A percentile compares a stretch with the other conserved stretches of the same genome.
Conservation (phyloP, 2,329 filamentous ascomycete genomes). For the Penicillium sp. region DNA sequence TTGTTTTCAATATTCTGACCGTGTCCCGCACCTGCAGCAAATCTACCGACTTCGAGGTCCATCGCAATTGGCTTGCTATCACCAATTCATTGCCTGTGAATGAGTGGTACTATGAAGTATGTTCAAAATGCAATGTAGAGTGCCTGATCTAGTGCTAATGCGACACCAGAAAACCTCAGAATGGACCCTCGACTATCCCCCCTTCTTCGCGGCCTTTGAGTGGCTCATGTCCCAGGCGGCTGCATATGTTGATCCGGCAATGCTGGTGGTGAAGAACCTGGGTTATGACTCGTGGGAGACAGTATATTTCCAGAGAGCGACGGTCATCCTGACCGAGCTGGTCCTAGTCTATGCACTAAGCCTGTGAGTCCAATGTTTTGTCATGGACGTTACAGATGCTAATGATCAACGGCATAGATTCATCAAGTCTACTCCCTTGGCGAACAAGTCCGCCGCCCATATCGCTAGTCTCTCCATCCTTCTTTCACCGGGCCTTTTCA, state of each 20-base stretch:
- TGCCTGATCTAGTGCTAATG: not conserved
- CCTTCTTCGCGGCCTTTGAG: conserved; percentile 97
- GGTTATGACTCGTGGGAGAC: conserved; percentile 91
- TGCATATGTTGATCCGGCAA: conserved; percentile 71
- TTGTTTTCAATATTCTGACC: conserved; percentile 4
- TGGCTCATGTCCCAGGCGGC: conserved; percentile 78
- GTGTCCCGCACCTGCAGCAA: conserved; percentile 68
- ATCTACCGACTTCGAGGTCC: conserved; percentile 98
- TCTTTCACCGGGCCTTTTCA: conserved; percentile 86
- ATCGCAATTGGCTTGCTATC: conserved; percentile 92
- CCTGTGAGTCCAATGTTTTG: not conserved
- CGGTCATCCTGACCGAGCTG: conserved; percentile 82
- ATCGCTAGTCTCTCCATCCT: conserved; percentile 85
- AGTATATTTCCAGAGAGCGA: conserved; percentile 86
- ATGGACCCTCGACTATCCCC: conserved; percentile 98
- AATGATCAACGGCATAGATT: conserved; percentile 55
- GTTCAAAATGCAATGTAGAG: conserved; percentile 4
- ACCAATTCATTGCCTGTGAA: conserved; percentile 83
- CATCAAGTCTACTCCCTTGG: conserved; percentile 67
- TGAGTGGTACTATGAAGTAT: conserved; percentile 90
- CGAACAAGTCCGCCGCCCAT: conserved; percentile 74
- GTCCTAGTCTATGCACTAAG: conserved; percentile 66
- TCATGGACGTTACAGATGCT: not conserved
- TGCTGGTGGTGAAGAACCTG: conserved; percentile 78
- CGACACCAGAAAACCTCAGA: conserved; percentile 77